Evolutionary conservation across 139 green algal genomes (phyloP), one percentile per base, ranked within the genome.

Genomic region (Chlorella sp.): DNA sequence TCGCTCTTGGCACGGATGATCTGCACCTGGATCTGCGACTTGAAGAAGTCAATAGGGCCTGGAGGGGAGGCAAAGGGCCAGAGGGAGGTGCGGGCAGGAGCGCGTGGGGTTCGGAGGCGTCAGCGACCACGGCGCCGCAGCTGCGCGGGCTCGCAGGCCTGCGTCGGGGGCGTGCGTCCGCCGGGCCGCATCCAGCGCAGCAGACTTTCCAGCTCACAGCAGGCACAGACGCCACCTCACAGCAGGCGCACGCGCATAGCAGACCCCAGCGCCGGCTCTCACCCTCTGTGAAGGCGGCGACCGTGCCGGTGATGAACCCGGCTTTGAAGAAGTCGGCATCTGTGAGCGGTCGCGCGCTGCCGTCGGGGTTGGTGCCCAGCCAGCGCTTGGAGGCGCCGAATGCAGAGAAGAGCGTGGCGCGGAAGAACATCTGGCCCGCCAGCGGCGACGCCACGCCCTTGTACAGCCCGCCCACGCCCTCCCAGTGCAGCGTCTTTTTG

Each of bases 11-110:
- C 76, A 1, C 87, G 66, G 72, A 98, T 92, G 79, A 96, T 94
- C 81, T 98, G 95, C 11, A 95, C 89, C 80, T 98, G 95, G 67
- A 97, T 93, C 83, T 98, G 95, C 31, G 84, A 93, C 89, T 98
- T 98, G 84, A 95, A 98, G 55, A 98, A 97, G 81, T 98, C 95
- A 64, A 98, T 97, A 36, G 95, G 95, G 0, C 86, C n/a, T n/a
- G n/a, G n/a, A n/a, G n/a, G n/a, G n/a, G n/a, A n/a, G n/a, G n/a
- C n/a, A n/a, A n/a, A n/a, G n/a, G n/a, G n/a, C n/a, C n/a, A n/a
- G n/a, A n/a, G n/a, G n/a, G n/a, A n/a, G n/a, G n/a, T n/a, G n/a
- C n/a, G n/a, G n/a, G n/a, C n/a, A n/a, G n/a, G n/a, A n/a, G n/a
- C n/a, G n/a, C n/a, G n/a, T n/a, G n/a, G n/a, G n/a, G n/a, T n/a